phyloP scores from a whole-genome alignment of 1,284 basidiomycete genomes.

The Moniliophthora roreri region DNA sequence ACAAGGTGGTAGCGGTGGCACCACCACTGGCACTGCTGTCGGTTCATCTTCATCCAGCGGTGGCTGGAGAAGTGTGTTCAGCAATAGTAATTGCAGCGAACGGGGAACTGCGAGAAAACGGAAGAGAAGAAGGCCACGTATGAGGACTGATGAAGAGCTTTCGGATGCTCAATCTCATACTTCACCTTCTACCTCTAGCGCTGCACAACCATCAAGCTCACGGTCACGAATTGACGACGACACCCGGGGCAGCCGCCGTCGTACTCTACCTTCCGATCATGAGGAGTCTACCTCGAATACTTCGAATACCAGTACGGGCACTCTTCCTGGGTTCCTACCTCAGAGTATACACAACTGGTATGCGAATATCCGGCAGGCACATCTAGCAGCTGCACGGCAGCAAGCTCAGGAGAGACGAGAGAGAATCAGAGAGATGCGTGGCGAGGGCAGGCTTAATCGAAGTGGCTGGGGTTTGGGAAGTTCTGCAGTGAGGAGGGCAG shows the following conservation, averaged over 20 bases:
- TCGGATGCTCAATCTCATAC: background rate
- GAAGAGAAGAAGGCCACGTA: slow-evolving; percentile 9
- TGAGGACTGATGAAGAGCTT: background rate
- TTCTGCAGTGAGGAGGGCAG: slow-evolving; percentile 35
- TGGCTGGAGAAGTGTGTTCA: slow-evolving; percentile 37
- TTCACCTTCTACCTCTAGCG: no score
- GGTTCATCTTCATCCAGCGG: background rate
- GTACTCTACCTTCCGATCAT: slow-evolving; percentile 1
- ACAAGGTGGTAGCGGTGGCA: slow-evolving; percentile 30
- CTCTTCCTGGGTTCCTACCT: slow-evolving; percentile 35
- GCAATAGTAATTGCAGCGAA: slow-evolving; percentile 6
- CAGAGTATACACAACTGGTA: slow-evolving; percentile 51
- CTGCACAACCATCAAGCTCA: no score
- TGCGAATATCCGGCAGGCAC: slow-evolving; percentile 58
- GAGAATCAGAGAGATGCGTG: slow-evolving; percentile 57
- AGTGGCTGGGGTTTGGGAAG: slow-evolving; percentile 74
- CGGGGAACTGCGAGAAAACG: slow-evolving; percentile 4
- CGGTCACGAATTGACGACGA: background rate
- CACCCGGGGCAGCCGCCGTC: slow-evolving; percentile 8
- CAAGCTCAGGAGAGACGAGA: slow-evolving; percentile 67
- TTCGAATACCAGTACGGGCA: slow-evolving; percentile 21
- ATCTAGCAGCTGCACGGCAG: slow-evolving; percentile 62
- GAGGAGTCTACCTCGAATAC: slow-evolving; percentile 18
- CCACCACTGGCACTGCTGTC: background rate
- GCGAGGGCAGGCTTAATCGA: slow-evolving; percentile 31